Evolutionary conservation across 371 early-diverging fungal species (phyloP).

Genomic region (Capillidium rhysosporum): DNA sequence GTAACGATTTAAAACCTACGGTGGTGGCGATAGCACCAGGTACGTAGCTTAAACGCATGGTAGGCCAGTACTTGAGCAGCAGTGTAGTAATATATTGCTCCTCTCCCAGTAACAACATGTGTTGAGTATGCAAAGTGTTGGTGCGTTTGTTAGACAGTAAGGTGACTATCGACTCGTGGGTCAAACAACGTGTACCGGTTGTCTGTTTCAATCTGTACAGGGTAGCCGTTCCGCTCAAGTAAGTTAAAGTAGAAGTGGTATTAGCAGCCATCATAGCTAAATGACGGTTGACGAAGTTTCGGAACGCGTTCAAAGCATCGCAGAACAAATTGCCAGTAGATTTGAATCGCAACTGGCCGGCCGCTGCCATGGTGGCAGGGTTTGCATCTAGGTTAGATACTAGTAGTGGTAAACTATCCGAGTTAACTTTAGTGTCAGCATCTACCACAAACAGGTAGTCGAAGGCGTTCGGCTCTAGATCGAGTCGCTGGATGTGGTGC

Average conservation of each 20-base stretch:
- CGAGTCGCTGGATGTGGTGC: conserved; percentile 81
- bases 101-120: conserved; percentile 62
- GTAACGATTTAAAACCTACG: neutral
- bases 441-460: conserved; percentile 91
- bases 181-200: conserved; percentile 69
- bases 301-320: conserved; percentile 96
- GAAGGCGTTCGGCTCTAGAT: conserved; percentile 62
- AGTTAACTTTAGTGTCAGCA: conserved; percentile 82
- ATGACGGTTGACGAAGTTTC: conserved; percentile 97
- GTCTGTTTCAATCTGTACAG: conserved; percentile 83
- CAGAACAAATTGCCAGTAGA: conserved; percentile 72
- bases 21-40: conserved; percentile 24
- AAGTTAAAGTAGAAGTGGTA: conserved; percentile 90
- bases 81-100: conserved; percentile 92
- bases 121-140: conserved; percentile 94
- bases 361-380: conserved; percentile 70
- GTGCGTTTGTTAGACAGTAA: conserved; percentile 87
- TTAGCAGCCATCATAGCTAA: conserved; percentile 95
- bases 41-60: conserved; percentile 15
- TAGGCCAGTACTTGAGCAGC: conserved; percentile 74
- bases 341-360: conserved; percentile 86
- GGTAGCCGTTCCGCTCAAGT: conserved; percentile 89
- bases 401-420: conserved; percentile 64
- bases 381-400: conserved; percentile 75
- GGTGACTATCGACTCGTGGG: conserved; percentile 63